These are phyloP conservation scores for Lagenidium giganteum DNA, from an alignment of 352 stramenopile species.

Conservation along the genomic window DNA sequence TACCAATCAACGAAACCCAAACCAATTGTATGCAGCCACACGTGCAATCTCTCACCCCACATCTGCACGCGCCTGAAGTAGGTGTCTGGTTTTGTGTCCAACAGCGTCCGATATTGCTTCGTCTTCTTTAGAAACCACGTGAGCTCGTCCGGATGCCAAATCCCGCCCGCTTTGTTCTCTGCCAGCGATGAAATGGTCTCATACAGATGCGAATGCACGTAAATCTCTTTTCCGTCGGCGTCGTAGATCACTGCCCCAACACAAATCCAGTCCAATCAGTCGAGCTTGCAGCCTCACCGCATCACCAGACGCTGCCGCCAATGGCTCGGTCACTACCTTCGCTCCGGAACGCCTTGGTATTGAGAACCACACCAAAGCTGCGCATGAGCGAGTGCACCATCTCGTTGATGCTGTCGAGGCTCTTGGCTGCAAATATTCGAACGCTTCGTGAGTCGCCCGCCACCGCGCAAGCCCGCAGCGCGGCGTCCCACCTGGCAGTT, in stretches of 20 bases:
- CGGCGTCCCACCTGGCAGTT: constrained; percentile 28
- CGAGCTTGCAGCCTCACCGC: too few species aligned
- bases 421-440: constrained; percentile 44
- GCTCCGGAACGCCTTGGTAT: constrained; percentile 61
- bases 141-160: constrained; percentile 72
- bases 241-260: background rate
- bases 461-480: too few species aligned
- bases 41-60: constrained; percentile 29
- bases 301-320: background rate
- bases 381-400: constrained; percentile 49
- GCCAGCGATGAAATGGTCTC: constrained; percentile 52
- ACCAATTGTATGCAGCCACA: background rate
- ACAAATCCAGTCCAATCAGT: background rate
- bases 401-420: constrained; percentile 26
- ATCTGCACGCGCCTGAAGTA: constrained; percentile 72
- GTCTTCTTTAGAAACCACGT: constrained; percentile 52
- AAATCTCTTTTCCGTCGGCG: constrained; percentile 22
- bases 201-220: constrained; percentile 64
- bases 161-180: constrained; percentile 53
- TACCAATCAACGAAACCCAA: too few species aligned
- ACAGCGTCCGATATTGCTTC: constrained; percentile 42
- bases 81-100: constrained; percentile 28
- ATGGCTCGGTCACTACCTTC: constrained; percentile 52
- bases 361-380: constrained; percentile 49
- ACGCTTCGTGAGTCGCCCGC: too few species aligned